These are phyloP conservation scores for Neurospora sublineolata DNA, from an alignment of 495 filamentous ascomycete species.

Conservation along the genomic window DNA sequence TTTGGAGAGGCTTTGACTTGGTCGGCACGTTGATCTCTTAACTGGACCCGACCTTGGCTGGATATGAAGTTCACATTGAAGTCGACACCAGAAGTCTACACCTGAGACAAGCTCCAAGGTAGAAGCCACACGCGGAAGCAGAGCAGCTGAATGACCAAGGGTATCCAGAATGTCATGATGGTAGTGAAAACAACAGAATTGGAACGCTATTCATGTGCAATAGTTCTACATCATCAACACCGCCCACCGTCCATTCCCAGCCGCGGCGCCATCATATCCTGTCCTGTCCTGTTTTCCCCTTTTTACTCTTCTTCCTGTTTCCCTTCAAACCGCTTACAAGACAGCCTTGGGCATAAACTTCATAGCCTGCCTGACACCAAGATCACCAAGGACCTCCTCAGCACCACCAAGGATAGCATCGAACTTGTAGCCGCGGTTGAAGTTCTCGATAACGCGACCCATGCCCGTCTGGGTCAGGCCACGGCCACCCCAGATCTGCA, in stretches of 20 bases:
- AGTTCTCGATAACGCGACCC: constrained; percentile 71
- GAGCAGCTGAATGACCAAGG: background rate
- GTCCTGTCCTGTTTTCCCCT: background rate
- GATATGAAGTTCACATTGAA: background rate
- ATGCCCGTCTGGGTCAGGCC: constrained; percentile 74
- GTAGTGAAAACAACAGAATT: background rate
- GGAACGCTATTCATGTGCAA: background rate
- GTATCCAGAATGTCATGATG: background rate
- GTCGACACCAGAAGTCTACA: background rate
- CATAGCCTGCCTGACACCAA: constrained; percentile 74
- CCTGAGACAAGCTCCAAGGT: too few relatives aligned
- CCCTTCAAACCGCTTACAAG: constrained; percentile 36
- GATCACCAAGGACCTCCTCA: constrained; percentile 73
- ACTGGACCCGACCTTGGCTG: background rate
- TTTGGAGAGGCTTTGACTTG: background rate
- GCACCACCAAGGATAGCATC: constrained; percentile 78
- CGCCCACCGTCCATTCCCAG: background rate
- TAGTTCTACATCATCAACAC: background rate
- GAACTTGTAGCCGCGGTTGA: constrained; percentile 79
- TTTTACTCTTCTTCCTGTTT: background rate
- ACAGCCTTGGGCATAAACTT: constrained; percentile 75
- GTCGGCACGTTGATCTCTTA: background rate
- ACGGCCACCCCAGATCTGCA: constrained; percentile 79
- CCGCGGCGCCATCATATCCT: background rate
- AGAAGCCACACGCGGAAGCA: background rate